Base-by-base conservation (phyloP, 352 stramenopile species). In the Ophiocytium majus region DNA sequence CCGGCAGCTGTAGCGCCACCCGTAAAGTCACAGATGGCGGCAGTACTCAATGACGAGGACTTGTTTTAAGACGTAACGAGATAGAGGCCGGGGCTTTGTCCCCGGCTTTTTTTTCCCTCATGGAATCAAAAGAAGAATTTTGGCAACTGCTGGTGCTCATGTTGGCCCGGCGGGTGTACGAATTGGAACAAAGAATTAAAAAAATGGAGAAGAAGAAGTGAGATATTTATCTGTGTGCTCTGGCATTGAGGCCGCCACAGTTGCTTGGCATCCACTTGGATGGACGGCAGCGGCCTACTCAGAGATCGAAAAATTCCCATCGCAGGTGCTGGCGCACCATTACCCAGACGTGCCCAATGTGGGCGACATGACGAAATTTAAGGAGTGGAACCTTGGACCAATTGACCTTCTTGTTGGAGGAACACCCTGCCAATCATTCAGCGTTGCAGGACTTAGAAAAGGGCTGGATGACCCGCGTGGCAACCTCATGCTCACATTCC, bases 251-350 rank as follows among this genome's bases (percentile, higher is more conserved):
- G 57, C 57, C 23, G 57, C 57, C 57, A 23, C 57, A 28, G 28
- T 28, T 28, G 57, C 57, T 28, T 71, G 57, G 57, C 19, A 28
- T 71, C 57, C 57, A 28, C 57, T 71, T 28, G 57, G 57, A 23
- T 71, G 57, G 57, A 71, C 23, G 57, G 57, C 57, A 23, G 57
- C 57, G 28, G 57, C 57, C 57, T 71, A 23, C 57, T 71, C 57
- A 23, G 57, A 71, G 28, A 71, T 71, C 57, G 57, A 71, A 28
- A 71, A 71, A 28, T 71, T 71, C 28, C 57, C 57, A 28, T 71
- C 57, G 57, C 19, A 23, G 28, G 57, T 71, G 57, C 57, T 71
- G 19, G 57, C 57, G 57, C 57, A 71, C 57, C 57, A 71, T 28
- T 71, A 71, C 28, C 57, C 57, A 28, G 57, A 71, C 57, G 57